A percentile compares a stretch with the other conserved stretches of the same genome.
Evolutionary conservation across 2,329 filamentous ascomycete genomes (phyloP).

Genomic region (Ascocoryne sarcoides): DNA sequence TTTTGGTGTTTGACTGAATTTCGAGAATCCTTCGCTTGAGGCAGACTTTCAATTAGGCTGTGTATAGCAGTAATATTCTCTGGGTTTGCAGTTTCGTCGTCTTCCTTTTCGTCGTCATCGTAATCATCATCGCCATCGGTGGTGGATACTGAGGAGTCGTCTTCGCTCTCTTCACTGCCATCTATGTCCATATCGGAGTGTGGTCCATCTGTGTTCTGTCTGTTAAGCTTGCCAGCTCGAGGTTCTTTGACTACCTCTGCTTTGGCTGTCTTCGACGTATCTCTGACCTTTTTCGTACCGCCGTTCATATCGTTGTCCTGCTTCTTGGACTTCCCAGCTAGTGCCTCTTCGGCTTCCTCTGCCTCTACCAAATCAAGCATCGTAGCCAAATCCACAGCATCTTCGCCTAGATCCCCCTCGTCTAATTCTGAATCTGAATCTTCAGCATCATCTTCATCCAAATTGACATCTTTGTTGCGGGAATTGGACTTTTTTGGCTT

Average conservation of each 20-base stretch:
- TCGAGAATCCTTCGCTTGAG: conserved; percentile 26
- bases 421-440: conserved; percentile 45
- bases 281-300: neutral
- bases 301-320: conserved; percentile 18
- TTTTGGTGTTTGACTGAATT: conserved; percentile 24
- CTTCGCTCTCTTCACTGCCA: conserved; percentile 43
- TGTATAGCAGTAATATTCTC: conserved; percentile 55
- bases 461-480: conserved; percentile 36
- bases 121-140: conserved; percentile 37
- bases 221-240: too few species aligned
- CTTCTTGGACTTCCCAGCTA: conserved; percentile 26
- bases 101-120: conserved; percentile 18
- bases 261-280: conserved; percentile 18
- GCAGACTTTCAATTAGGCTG: conserved; percentile 59
- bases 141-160: conserved; percentile 42
- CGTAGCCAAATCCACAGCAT: conserved; percentile 30
- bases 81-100: conserved; percentile 32
- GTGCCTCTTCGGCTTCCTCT: conserved; percentile 62
- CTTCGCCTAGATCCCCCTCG: conserved; percentile 55
- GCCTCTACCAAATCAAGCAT: conserved; percentile 26
- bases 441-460: conserved; percentile 38
- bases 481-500: conserved; percentile 42
- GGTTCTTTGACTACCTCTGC: too few species aligned
- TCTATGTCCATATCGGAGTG: conserved; percentile 32
- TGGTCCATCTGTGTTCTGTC: too few species aligned